Base-by-base conservation (phyloP, 2,329 filamentous ascomycete species). In the Aureobasidium sp. region DNA sequence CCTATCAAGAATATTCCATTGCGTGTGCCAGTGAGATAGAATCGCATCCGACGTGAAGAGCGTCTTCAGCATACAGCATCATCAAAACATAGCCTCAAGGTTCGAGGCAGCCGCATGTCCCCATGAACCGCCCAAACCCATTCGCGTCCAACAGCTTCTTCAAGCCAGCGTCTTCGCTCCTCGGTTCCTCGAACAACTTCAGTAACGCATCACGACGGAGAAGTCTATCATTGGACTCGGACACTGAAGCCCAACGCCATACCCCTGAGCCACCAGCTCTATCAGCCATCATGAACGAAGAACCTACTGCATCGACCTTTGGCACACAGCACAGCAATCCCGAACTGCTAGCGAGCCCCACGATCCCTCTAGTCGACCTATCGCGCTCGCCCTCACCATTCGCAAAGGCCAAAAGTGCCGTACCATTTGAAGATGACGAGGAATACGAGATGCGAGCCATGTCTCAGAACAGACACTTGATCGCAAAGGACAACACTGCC, bases 391-490 rank as follows among this genome's bases (percentile, higher is more conserved):
- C 75, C 8, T 78, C 75, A 34, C 78, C 78, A 1, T 79, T 76
- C 66, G 72, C 74, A n/a, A 71, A 76, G 61, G 73, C 62, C 51
- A 69, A 75, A 57, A 76, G 71, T 64, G 76, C 77, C 8, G 74
- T 68, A 8, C 77, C 76, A 62, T 77, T 75, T 62, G 78, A 80
- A 62, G 78, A 78, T 63, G 79, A 81, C 57, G 78, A 80, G 42
- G 78, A 80, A 15, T 61, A 59, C 53, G 73, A 77, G 14, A 44
- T 65, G n/a, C 56, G 56, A 42, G 69, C 70, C 62, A 67, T 75
- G 60, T 64, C 73, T 73, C 66, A 68, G 72, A 76, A 68, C 68
- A 42, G 74, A 60, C 72, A 74, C 64, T 67, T 79, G 60, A 68
- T 76, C 62, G 63, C 69, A 64, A 64, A 69, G 65, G 65, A 74